Conservation (phyloP, 2,329 filamentous ascomycete genomes). For the Botrytis tulipae region DNA sequence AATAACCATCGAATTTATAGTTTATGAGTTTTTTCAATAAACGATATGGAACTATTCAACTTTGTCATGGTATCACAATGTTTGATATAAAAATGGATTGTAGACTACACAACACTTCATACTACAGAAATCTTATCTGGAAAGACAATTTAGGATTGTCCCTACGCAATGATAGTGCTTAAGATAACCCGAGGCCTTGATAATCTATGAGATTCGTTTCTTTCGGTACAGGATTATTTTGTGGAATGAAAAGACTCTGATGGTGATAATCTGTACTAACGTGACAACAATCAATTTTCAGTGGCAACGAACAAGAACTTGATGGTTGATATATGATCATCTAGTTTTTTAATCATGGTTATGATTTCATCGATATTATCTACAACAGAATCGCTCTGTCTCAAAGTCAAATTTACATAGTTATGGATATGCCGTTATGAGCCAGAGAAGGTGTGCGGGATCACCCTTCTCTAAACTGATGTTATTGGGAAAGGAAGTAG, state of each 20-base stretch:
- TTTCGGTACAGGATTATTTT: background rate
- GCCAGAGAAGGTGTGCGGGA: too few species aligned
- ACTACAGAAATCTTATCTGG: accelerated
- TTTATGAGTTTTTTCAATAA: background rate
- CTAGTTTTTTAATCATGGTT: accelerated
- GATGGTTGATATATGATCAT: background rate
- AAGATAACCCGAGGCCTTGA: accelerated
- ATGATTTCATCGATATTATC: too few species aligned
- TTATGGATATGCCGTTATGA: background rate
- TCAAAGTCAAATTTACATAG: background rate
- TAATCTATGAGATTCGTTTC: background rate
- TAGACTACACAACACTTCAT: background rate
- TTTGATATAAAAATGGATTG: background rate
- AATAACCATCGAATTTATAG: background rate
- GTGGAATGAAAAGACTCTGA: background rate
- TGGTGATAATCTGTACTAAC: background rate
- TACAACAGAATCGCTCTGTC: background rate
- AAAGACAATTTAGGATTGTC: accelerated
- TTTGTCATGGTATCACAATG: background rate
- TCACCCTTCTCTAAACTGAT: background rate
- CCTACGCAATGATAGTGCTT: background rate
- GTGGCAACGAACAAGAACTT: background rate
- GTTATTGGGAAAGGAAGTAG: accelerated
- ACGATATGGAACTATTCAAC: accelerated
- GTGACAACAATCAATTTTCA: background rate